Evolutionary conservation across 495 filamentous ascomycete genomes (phyloP), one percentile per base, ranked within the genome.

Genomic region (Thozetella sp.): DNA sequence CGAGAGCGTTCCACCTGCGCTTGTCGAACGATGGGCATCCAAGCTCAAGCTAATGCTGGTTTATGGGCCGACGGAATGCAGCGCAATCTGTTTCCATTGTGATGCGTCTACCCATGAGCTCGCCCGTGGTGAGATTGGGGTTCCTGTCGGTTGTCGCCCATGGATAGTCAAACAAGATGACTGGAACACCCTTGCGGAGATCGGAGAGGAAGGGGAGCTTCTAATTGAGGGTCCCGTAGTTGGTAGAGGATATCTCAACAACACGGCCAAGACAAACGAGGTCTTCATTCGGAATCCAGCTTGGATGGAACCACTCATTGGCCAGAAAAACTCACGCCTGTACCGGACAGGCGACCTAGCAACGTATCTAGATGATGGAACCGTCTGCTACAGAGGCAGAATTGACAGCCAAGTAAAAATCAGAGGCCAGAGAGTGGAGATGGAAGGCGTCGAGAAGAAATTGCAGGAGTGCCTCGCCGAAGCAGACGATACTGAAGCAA

Each of bases 391-490:
- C 20, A n/a, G 11, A 10, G 43, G 43, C 43, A 48, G 43, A 19
- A 48, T 48, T 20, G 43, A 48, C 43, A 48, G n/a, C n/a, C 43
- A 48, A n/a, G 43, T 48, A 4, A 48, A 48, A 20, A 48, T 48
- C 43, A 11, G 43, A 19, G 43, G 43, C 43, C 43, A 48, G n/a
- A 48, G 43, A 48, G 43, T 48, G n/a, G 43, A 48, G 43, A 9
- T 48, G 6, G 43, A 48, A 48, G 43, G 43, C 3, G 43, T 48
- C 11, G 43, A 48, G n/a, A 48, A 48, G n/a, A 48, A 48, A n/a
- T n/a, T 48, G n/a, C 43, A 48, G n/a, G 43, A 48, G n/a, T 48
- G 11, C 20, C 20, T 48, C 11, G 43, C 43, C n/a, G 43, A 48
- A 20, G 20, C 20, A 3, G 43, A n/a, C 4, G 10, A 48, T 20